Evolutionary conservation across 495 filamentous ascomycete species (phyloP), one percentile per base, ranked within the genome.

Genomic region (Halenospora varia): DNA sequence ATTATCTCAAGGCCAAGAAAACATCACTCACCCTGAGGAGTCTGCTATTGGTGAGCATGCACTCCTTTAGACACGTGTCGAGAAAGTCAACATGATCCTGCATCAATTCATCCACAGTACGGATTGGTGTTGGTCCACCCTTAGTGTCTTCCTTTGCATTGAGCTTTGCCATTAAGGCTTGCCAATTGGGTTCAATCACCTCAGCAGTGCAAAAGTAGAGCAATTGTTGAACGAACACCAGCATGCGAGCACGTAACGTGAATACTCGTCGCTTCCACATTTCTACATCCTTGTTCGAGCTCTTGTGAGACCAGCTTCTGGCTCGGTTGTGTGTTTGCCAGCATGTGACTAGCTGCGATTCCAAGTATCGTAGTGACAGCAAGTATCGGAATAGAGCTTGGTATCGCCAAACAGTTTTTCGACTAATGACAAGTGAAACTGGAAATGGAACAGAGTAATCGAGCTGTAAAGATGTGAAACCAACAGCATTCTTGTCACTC

Each of bases 1-100:
- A 22, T 39, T 8, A 39, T 15, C 45, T 47, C 13, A 55, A 29
- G 8, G 54, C 25, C 47, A 46, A 15, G 39, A 13, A 23, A 15
- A n/a, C 17, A 17, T 26, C 50, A 70, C 80, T 48, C 80, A 97
- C 94, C 76, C 89, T 86, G 18, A 98, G 75, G 8, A 98, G 73
- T 71, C 96, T 96, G 52, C 88, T 88, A 68, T 98, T 96, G 10
- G 95, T 97, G 29, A 98, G 79, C 93, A 97, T 97, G 77, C 95
- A 97, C 74, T 97, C 94, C 73, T 97, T 97, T 54, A 98, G 75
- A 70, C 94, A 98, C 11, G 93, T 97, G 65, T 97, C 94, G 54
- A 98, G 71, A 69, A 97, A 97, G 72, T 97, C 94, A 25, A 98
- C 92, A 76, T 98, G 94, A 70, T 97, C 93, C 71, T 97, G 91